Evolutionary conservation across 2,329 filamentous ascomycete genomes (phyloP).

Genomic region (Aspergillus brasiliensis): DNA sequence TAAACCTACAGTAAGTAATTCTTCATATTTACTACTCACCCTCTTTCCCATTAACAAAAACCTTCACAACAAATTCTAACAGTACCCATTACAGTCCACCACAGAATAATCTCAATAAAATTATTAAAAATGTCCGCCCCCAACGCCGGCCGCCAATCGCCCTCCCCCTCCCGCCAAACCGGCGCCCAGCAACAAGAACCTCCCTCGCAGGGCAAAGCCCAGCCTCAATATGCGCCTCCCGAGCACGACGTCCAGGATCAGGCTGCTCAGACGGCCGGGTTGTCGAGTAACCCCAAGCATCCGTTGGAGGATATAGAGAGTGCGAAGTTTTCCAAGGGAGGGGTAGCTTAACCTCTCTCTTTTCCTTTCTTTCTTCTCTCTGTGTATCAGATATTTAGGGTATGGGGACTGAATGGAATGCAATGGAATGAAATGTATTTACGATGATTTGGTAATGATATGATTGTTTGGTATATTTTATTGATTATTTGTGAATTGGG

Average conservation of each 20-base stretch:
- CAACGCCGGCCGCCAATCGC: conserved; percentile 73
- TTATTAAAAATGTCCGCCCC: conserved; percentile 59
- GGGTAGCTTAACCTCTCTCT: conserved; percentile 7
- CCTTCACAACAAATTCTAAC: not conserved
- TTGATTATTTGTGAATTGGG: not conserved
- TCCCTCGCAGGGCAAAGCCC: conserved; percentile 61
- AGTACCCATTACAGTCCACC: not conserved
- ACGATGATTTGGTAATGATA: not conserved
- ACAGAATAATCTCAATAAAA: not conserved
- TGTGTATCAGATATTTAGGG: not conserved
- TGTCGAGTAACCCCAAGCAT: conserved; percentile 48
- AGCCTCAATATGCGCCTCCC: conserved; percentile 27
- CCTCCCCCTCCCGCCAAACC: conserved; percentile 68
- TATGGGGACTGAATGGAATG: not conserved
- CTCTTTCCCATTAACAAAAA: not conserved
- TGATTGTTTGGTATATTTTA: not conserved
- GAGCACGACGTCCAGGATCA: conserved; percentile 24
- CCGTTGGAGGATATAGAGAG: conserved; percentile 41
- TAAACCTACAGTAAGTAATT: not conserved
- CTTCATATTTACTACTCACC: too few species aligned
- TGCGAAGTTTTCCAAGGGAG: conserved; percentile 33
- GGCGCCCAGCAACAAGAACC: conserved; percentile 64
- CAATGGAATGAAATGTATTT: not conserved
- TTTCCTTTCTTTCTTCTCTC: not conserved
- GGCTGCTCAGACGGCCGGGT: conserved; percentile 18